Evolutionary conservation across 345 rosid species (phyloP).

Genomic region (Linum trigynum): DNA sequence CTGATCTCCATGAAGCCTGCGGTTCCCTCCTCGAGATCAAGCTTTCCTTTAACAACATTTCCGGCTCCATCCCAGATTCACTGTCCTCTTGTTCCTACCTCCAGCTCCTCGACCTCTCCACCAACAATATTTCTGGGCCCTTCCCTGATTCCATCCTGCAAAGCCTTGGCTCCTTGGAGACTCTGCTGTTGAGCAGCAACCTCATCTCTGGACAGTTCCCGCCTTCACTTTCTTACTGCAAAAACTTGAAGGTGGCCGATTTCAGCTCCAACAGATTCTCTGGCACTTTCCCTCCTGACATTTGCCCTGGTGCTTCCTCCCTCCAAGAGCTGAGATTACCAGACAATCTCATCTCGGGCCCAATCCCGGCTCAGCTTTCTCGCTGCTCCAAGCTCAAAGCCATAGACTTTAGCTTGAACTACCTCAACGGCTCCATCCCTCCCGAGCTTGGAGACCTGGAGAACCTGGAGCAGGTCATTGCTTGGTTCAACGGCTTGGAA

Average conservation of each 20-base stretch:
- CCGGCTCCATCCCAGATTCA: slow-evolving; percentile 60
- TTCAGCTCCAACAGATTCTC: slow-evolving; percentile 71
- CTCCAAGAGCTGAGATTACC: slow-evolving; percentile 79
- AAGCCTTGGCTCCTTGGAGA: slow-evolving; percentile 53
- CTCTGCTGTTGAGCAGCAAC: slow-evolving; percentile 58
- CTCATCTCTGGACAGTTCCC: slow-evolving; percentile 68
- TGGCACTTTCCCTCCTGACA: slow-evolving; percentile 61
- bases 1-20: slow-evolving; percentile 63
- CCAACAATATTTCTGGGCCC: slow-evolving; percentile 74
- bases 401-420: slow-evolving; percentile 79
- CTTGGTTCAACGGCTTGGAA: slow-evolving; percentile 80
- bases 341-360: slow-evolving; percentile 64
- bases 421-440: slow-evolving; percentile 76
- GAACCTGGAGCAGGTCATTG: slow-evolving; percentile 80
- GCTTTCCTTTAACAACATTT: slow-evolving; percentile 66
- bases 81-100: slow-evolving; percentile 65
- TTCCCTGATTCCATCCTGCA: slow-evolving; percentile 52
- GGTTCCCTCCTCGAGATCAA: slow-evolving; percentile 46
- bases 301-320: slow-evolving; percentile 73
- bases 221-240: slow-evolving; percentile 54
- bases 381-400: slow-evolving; percentile 66
- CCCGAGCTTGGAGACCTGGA: slow-evolving; percentile 62
- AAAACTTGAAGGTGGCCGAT: slow-evolving; percentile 50
- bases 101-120: slow-evolving; percentile 67
- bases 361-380: slow-evolving; percentile 62